These are phyloP conservation scores for Cordyceps cicadae DNA, from an alignment of 2,329 filamentous ascomycete species.

Conservation along the genomic window DNA sequence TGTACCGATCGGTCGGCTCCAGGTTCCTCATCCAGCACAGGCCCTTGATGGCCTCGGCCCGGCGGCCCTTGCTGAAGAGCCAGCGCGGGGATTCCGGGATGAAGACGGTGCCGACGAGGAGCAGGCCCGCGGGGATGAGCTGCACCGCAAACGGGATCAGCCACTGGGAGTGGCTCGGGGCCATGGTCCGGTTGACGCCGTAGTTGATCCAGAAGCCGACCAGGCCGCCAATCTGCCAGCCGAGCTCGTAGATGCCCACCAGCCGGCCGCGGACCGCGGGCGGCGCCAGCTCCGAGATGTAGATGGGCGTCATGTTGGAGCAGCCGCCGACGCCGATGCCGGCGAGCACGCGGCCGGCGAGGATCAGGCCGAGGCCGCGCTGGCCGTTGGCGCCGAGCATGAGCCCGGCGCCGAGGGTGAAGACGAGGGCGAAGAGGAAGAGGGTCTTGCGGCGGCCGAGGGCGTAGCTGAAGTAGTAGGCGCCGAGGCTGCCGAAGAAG, in stretches of 20 bases:
- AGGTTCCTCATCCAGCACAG: slow-evolving; percentile 60
- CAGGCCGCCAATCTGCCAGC: slow-evolving; percentile 55
- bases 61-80: slow-evolving; percentile 54
- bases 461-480: slow-evolving; percentile 58
- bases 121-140: slow-evolving; percentile 56
- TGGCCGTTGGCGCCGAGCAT: slow-evolving; percentile 59
- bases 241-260: slow-evolving; percentile 59
- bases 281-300: slow-evolving; percentile 52
- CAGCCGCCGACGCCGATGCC: slow-evolving; percentile 56
- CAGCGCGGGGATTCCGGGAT: slow-evolving; percentile 61
- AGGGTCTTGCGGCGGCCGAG: slow-evolving; percentile 60
- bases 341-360: slow-evolving; percentile 54
- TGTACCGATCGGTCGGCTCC: slow-evolving; percentile 49
- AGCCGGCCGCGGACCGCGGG: slow-evolving; percentile 56
- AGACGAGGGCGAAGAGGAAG: slow-evolving; percentile 52
- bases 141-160: slow-evolving; percentile 58
- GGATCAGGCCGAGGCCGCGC: slow-evolving; percentile 56
- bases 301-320: slow-evolving; percentile 56
- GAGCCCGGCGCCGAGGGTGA: slow-evolving; percentile 61
- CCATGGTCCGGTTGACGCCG: slow-evolving; percentile 45
- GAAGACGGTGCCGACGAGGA: slow-evolving; percentile 51
- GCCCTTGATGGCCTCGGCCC: slow-evolving; percentile 49
- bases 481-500: slow-evolving; percentile 70
- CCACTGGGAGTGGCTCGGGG: slow-evolving; percentile 47
- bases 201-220: slow-evolving; percentile 62